phyloP scores from a whole-genome alignment of 805 yeast genomes.

The Suhomyces sp. region DNA sequence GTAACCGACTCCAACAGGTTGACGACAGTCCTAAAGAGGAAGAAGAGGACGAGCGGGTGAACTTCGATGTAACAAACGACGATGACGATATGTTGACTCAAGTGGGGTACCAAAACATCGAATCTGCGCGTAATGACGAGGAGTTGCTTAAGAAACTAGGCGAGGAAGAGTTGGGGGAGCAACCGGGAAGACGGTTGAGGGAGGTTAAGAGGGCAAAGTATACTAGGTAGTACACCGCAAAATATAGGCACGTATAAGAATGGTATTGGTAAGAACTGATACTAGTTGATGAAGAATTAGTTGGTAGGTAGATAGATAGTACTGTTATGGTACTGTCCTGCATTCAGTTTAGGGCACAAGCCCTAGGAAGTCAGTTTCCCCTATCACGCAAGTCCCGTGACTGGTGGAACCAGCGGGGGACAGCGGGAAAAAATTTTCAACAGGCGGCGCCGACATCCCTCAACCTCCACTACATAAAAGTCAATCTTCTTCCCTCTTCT shows the following conservation, averaged over 20 bases:
- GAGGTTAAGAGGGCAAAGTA: conserved; percentile 8
- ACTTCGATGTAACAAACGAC: conserved; percentile 19
- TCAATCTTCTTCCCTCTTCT: conserved; percentile 8
- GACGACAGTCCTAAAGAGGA: conserved; percentile 4
- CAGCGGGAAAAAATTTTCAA: conserved; percentile 6
- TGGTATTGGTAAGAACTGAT: too few relatives aligned
- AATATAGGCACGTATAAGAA: too few relatives aligned
- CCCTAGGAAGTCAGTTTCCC: too few relatives aligned
- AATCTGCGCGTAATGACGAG: conserved; percentile 18
- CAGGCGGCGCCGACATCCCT: conserved; percentile 7
- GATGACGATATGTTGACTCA: conserved; percentile 21
- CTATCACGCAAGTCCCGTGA: too few relatives aligned
- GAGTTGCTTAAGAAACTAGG: conserved; percentile 18
- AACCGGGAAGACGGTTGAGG: conserved; percentile 6
- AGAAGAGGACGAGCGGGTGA: conserved; percentile 6
- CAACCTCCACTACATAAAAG: conserved; percentile 5
- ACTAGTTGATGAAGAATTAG: too few relatives aligned
- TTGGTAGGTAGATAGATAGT: too few relatives aligned
- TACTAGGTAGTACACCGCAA: too few relatives aligned
- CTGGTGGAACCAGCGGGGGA: too few relatives aligned
- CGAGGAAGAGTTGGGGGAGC: conserved; percentile 9
- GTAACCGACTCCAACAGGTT: conserved; percentile 1
- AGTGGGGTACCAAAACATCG: conserved; percentile 23
- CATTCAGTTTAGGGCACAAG: too few relatives aligned
- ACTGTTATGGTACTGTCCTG: too few relatives aligned